These are phyloP conservation scores for Globisporangium camurandrum DNA, from an alignment of 352 stramenopile species.

Conservation along the genomic window DNA sequence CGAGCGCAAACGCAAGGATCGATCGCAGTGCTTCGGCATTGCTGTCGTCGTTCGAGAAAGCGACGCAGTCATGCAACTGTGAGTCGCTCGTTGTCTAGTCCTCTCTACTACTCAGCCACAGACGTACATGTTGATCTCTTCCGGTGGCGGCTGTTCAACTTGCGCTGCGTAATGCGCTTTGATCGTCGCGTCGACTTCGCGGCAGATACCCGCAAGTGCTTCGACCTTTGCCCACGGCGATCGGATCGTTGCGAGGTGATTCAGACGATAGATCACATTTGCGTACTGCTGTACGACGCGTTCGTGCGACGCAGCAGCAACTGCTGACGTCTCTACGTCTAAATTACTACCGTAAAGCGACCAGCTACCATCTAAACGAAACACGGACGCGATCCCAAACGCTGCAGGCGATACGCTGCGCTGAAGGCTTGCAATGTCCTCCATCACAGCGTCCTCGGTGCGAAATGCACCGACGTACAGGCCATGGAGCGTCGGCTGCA, in stretches of 20 bases:
- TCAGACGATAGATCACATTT: slow-evolving; percentile 31
- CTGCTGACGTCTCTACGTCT: background rate
- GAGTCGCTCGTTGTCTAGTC: too few species aligned
- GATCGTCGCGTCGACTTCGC: slow-evolving; percentile 33
- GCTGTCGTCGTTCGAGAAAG: too few species aligned
- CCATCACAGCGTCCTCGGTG: slow-evolving; percentile 34
- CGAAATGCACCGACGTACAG: slow-evolving; percentile 47
- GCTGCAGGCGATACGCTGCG: slow-evolving; percentile 18
- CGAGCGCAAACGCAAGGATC: slow-evolving; percentile 50
- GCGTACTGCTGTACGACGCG: slow-evolving; percentile 29
- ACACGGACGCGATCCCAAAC: slow-evolving; percentile 35
- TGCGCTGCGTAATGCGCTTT: slow-evolving; percentile 31
- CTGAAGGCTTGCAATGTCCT: slow-evolving; percentile 20
- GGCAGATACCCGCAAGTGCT: slow-evolving; percentile 33
- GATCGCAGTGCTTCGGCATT: slow-evolving; percentile 37
- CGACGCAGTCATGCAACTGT: too few species aligned
- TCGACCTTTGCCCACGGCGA: slow-evolving; percentile 50
- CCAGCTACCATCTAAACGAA: slow-evolving; percentile 51
- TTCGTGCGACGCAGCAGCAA: slow-evolving; percentile 6
- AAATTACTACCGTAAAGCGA: too few species aligned
- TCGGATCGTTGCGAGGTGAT: slow-evolving; percentile 33
- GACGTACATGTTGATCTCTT: slow-evolving; percentile 33
- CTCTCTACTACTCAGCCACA: background rate
- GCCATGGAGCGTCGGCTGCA: slow-evolving; percentile 52
- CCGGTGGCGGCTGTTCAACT: slow-evolving; percentile 7